Conservation (phyloP, 768 basidiomycete species). For the Rhizopogon rudus region DNA sequence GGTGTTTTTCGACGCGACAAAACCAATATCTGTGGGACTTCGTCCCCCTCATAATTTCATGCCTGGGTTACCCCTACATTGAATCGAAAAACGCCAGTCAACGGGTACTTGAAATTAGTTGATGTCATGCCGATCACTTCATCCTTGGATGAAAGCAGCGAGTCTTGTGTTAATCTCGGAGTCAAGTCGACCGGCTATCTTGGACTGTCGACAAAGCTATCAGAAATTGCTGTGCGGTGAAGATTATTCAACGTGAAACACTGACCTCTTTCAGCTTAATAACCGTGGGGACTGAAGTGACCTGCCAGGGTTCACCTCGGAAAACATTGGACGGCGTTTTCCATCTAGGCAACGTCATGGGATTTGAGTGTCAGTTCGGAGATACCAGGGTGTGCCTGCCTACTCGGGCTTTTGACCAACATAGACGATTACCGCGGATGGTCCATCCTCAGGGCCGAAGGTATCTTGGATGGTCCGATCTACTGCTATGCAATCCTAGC, state of each 20-base stretch:
- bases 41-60: too few relatives aligned
- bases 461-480: slow-evolving; percentile 48
- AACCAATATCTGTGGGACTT: too few relatives aligned
- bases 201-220: neutral
- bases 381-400: slow-evolving; percentile 19
- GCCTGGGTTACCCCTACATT: neutral
- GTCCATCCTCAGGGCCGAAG: slow-evolving; percentile 41
- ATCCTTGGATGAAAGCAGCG: neutral
- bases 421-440: slow-evolving; percentile 58
- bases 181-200: neutral
- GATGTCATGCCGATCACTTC: neutral
- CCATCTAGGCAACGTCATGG: slow-evolving; percentile 46
- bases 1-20: too few relatives aligned
- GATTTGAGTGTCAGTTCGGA: neutral
- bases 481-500: slow-evolving; percentile 62
- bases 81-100: neutral
- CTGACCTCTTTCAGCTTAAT: slow-evolving; percentile 55
- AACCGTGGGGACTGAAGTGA: slow-evolving; percentile 61
- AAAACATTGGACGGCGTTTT: slow-evolving; percentile 53
- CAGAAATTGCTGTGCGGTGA: neutral
- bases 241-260: slow-evolving; percentile 3
- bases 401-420: slow-evolving; percentile 65
- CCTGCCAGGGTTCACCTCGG: slow-evolving; percentile 58
- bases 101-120: neutral
- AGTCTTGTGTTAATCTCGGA: neutral